Evolutionary conservation across 2,329 filamentous ascomycete species (phyloP), one percentile per base, ranked within the genome.

Genomic region (Nigrospora osmanthi): DNA sequence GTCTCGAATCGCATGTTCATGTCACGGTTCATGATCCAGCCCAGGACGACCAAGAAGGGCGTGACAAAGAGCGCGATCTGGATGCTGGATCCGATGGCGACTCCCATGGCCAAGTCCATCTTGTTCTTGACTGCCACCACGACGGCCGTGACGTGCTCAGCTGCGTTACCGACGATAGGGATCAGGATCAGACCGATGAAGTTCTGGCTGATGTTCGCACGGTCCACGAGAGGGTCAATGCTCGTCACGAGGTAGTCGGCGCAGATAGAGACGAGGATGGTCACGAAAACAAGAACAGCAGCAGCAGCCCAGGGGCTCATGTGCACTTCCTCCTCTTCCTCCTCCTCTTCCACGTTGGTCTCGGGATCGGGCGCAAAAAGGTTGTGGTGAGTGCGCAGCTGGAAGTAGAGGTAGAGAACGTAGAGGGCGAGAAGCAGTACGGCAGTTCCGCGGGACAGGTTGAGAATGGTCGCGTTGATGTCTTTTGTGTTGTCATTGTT

Each of bases 21-120:
- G 19, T 80, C 75, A 51, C 80, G 69, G 44, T 75, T 75, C 64
- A 87, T 81, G 48, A 81, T 76, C 87, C 87, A 91, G 49, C 86
- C 87, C 34, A 90, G 72, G 52, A 91, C 81, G 44, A 91, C 87
- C 43, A 91, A 71, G 65, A 86, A 84, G 0, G 87, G 87, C 1
- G 87, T 90, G 40, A 91, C 86, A 38, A 89, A 81, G 38, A 91
- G 72, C 17, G 87, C 86, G 56, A 91, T 91, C 65, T 91, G 87
- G 60, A 91, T 82, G 62, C 83, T 87, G 47, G 83, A 88, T 38
- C 87, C 87, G 57, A 91, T 86, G 28, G 87, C 87, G 42, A 91
- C 86, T 36, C 85, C 84, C 70, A 91, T 87, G 30, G 87, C 81
- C 42, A 83, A 66, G 56, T 83, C 78, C 80, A 85, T 85, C 70